Base-by-base conservation (phyloP, 1,139 yeast genomes). In the Candida glucosophila region DNA sequence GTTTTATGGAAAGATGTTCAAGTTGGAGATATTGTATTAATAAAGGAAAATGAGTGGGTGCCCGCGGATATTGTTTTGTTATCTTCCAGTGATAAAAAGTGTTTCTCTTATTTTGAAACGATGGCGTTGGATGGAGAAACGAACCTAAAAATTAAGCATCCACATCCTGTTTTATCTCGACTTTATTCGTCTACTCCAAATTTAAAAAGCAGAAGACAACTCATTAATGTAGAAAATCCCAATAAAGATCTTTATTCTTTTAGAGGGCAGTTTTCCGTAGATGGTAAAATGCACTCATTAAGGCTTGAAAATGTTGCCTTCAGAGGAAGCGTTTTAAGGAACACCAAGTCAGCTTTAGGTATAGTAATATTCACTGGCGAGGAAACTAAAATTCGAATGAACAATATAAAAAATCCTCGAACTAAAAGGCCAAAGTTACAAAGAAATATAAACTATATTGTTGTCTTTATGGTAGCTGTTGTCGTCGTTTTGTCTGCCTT, bases 71-170 rank as follows among this genome's bases (percentile, higher is more conserved):
- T 90, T 6, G 47, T 90, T 2, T 42, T 90, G 7, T 49, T 92
- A 22, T 67, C 83, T 2, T 71, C 90, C 2, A 58, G 62, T 25
- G 71, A 73, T 25, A 72, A 71, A 19, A 71, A 74, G 31, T 81
- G 78, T 30, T 82, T 78, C 37, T 79, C 93, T 1, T 83, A 74
- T 40, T 76, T 88, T 14, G 99, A 90, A 51, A 90, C 99, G 0
- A 88, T 90, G 90, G 98, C 95, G 1, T 61, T 90, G 24, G 98
- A 90, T 52, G 99, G 99, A 26, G 98, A 90, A 52, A 90, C 97
- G 0, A 88, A 86, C 44, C 60, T 90, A 34, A 90, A 90, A 49
- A 66, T 82, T 5, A 76, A 73, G 40, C 57, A 58, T 14, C 83
- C 95, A 0, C 79, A 79, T 33, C 59, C 68, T 1, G 82, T 77